These are phyloP conservation scores for Arabis hirsuta DNA, from an alignment of 345 rosid genomes.

Conservation along the genomic window DNA sequence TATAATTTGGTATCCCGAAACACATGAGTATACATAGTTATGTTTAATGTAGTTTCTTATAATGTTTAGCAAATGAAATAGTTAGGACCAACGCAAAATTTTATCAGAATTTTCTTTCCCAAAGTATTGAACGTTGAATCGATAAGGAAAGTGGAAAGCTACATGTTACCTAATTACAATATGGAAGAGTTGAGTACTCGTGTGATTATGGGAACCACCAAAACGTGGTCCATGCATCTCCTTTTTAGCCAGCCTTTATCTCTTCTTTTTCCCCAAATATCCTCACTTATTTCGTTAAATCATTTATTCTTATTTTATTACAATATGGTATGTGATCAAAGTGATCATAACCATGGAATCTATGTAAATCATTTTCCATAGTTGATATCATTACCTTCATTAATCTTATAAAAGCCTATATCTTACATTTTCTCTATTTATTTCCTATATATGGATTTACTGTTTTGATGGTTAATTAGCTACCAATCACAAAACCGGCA, in stretches of 20 bases:
- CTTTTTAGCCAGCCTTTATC: conserved; percentile 37
- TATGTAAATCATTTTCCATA: neutral
- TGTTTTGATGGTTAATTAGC: no score
- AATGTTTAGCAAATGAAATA: conserved; percentile 2
- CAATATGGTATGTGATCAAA: conserved; percentile 7
- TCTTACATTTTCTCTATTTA: neutral
- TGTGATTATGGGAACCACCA: conserved; percentile 47
- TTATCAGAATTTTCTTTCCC: conserved; percentile 28
- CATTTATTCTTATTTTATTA: neutral
- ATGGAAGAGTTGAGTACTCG: conserved; percentile 36
- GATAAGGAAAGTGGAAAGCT: conserved; percentile 41
- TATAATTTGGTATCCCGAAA: neutral
- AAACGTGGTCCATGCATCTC: conserved; percentile 44
- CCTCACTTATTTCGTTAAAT: conserved; percentile 3
- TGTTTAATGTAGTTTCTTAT: neutral
- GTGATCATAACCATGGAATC: conserved; percentile 18
- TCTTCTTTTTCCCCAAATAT: conserved; percentile 21
- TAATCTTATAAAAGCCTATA: neutral
- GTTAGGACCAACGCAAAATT: conserved; percentile 11
- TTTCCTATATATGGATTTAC: no score
- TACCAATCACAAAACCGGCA: no score
- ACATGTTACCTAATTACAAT: conserved; percentile 40
- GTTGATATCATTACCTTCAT: no score
- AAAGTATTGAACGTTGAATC: conserved; percentile 29
- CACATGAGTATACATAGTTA: neutral